These are phyloP conservation scores for Penicillium nordicum DNA, from an alignment of 2,329 filamentous ascomycete species.

Conservation along the genomic window DNA sequence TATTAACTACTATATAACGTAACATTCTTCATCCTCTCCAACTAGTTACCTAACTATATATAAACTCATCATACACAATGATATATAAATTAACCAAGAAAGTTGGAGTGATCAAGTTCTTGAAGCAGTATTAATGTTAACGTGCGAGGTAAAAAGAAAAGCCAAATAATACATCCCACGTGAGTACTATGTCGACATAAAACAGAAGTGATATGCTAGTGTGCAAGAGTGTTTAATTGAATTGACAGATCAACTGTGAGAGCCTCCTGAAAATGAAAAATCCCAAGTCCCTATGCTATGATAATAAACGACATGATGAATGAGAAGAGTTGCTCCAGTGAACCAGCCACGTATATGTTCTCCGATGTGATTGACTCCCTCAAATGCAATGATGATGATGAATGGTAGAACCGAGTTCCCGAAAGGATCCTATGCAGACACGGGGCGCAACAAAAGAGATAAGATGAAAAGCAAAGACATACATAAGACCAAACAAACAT, in stretches of 20 bases:
- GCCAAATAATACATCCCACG: not conserved
- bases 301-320: constrained; percentile 2
- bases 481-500: not conserved
- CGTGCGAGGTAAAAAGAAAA: not conserved
- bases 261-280: constrained; percentile 1
- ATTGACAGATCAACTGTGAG: constrained; percentile 4
- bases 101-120: not conserved
- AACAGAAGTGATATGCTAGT: not conserved
- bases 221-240: not conserved
- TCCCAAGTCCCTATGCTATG: constrained; percentile 6
- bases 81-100: not conserved
- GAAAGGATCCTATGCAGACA: not conserved
- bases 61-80: not conserved
- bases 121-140: not conserved
- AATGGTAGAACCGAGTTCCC: constrained; percentile 8
- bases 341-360: constrained; percentile 22
- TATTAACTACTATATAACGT: not conserved
- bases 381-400: constrained; percentile 18
- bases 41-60: not conserved
- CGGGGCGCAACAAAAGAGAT: constrained; percentile 9
- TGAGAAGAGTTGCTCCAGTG: constrained; percentile 14
- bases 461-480: constrained; percentile 2
- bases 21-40: not conserved
- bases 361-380: constrained; percentile 21
- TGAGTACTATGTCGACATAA: not conserved